Conservation (phyloP, 305 asterid genomes). For the Fraxinus platypoda region DNA sequence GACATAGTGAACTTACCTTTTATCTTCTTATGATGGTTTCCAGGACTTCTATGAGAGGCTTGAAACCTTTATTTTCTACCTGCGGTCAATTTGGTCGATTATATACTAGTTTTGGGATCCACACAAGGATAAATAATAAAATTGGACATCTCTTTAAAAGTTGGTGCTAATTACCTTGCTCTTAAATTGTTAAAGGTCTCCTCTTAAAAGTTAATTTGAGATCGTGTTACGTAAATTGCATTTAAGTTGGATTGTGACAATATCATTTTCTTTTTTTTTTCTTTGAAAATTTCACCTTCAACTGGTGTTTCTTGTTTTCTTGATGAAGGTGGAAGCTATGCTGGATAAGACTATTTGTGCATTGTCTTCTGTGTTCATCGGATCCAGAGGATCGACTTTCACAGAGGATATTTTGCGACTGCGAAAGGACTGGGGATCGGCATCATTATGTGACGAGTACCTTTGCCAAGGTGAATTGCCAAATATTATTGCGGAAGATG, state of each 20-base stretch:
- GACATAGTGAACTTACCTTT: neutral
- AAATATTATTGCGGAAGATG: slow-evolving; percentile 43
- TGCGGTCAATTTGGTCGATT: neutral
- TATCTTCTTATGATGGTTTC: neutral
- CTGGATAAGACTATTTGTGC: slow-evolving; percentile 57
- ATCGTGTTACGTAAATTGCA: neutral
- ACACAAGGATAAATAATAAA: neutral
- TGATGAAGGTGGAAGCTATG: slow-evolving; percentile 54
- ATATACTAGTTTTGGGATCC: neutral
- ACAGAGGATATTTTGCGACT: slow-evolving; percentile 55
- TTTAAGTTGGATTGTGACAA: neutral
- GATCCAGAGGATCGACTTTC: slow-evolving; percentile 52
- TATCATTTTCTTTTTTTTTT: neutral
- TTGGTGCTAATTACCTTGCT: neutral
- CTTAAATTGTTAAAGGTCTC: neutral
- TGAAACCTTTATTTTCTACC: neutral
- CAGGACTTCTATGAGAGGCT: neutral
- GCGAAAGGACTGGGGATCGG: slow-evolving; percentile 48
- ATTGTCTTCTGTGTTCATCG: slow-evolving; percentile 45
- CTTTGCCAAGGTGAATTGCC: slow-evolving; percentile 52
- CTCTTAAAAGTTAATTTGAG: neutral
- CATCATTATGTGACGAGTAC: slow-evolving; percentile 49
- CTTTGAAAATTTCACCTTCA: neutral
- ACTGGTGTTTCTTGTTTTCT: neutral
- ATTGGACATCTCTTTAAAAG: neutral